Evolutionary conservation across 2,329 filamentous ascomycete species (phyloP), one percentile per base, ranked within the genome.

Genomic region (Iodosphaeria phyllophila): DNA sequence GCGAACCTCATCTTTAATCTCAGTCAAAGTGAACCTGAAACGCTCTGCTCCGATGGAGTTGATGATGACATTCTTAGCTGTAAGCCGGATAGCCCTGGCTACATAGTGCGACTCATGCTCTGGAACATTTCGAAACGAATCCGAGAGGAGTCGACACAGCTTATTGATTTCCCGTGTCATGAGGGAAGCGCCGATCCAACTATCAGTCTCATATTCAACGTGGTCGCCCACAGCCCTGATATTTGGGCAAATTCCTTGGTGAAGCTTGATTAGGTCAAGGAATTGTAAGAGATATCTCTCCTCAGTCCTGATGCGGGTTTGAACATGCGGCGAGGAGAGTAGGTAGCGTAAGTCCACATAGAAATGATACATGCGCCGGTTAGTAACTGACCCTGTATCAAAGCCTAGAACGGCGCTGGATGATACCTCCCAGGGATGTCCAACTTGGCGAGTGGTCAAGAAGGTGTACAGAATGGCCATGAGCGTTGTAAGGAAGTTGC

Each of bases 401-500:
- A 95, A 92, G 0, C 83, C 82, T 23, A 98, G 59, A 2, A 83
- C 83, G 3, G 83, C 86, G 37, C 73, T 75, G 1, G 80, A 75
- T 28, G 82, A 75, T 20, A 95, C 76, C 35, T 92, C 77, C 54
- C 79, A 77, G 0, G 89, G 86, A 44, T 92, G 84, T 1, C 84
- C 84, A 19, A 98, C 89, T 57, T 98, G 89, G 25, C 91, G 67
- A 5, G 83, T 92, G 0, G 89, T 98, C 19, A 98, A 54, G 53
- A 98, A 98, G 0, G 91, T 95, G 48, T 95, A 98, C 1, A 98
- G 58, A 32, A 98, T 98, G 9, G 89, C 83, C 64, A 95, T 77
- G 19, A 98, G 61, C 36, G 82, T 92, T 6, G 83, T 93, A 35
- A 98, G 58, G 43, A 98, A 98, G 47, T 98, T 98, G 15, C 84